phyloP scores from a whole-genome alignment of 2,329 filamentous ascomycete genomes.

The Fonsecaea erecta region DNA sequence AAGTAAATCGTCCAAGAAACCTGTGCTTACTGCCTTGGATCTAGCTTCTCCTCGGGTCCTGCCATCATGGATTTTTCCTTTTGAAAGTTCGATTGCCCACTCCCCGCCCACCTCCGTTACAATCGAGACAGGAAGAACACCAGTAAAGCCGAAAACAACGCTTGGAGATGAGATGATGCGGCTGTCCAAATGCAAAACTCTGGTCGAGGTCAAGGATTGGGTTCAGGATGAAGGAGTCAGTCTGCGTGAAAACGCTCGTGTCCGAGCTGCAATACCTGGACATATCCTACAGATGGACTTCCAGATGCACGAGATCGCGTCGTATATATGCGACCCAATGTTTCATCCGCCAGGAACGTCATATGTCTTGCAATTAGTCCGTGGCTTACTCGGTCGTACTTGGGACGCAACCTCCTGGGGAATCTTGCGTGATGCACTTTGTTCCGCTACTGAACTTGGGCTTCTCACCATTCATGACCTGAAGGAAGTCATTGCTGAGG shows the following conservation, averaged over 20 bases:
- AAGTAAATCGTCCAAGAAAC: not conserved
- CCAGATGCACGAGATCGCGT: conserved; percentile 23
- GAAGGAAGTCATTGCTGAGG: conserved; percentile 16
- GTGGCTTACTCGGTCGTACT: conserved; percentile 5
- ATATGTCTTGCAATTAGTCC: conserved; percentile 22
- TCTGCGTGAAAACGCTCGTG: conserved; percentile 10
- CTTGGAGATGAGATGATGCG: not conserved
- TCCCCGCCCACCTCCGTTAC: not conserved
- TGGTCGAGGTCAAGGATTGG: conserved; percentile 22
- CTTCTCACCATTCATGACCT: conserved; percentile 26
- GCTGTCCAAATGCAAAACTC: conserved; percentile 18
- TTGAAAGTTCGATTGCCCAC: not conserved
- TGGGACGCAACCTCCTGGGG: conserved; percentile 24
- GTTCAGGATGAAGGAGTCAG: conserved; percentile 12
- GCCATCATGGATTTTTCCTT: conserved; percentile 24
- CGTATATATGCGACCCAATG: conserved; percentile 32
- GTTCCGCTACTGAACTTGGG: conserved; percentile 31
- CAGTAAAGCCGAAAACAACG: not conserved
- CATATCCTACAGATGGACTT: conserved; percentile 26
- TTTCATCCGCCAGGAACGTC: conserved; percentile 34
- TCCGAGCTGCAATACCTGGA: conserved; percentile 20
- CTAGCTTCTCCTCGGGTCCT: conserved; percentile 16
- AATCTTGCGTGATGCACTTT: conserved; percentile 17
- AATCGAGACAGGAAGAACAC: not conserved
- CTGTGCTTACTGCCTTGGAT: not conserved